These are phyloP conservation scores for Myxozyma geophila DNA, from an alignment of 805 yeast genomes.

Conservation along the genomic window DNA sequence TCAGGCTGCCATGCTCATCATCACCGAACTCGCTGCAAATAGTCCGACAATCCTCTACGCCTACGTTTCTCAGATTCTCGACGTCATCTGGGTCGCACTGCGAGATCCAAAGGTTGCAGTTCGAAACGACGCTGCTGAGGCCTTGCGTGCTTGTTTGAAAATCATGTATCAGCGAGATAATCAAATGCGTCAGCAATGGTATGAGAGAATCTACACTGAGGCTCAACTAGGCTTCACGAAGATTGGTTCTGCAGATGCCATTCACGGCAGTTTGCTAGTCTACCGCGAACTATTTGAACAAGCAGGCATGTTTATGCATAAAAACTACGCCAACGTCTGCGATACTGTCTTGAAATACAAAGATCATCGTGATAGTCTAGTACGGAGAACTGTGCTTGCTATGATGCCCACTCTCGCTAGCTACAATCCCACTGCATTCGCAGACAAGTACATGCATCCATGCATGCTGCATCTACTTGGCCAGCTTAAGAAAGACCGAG, in stretches of 20 bases:
- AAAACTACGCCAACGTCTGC: constrained; percentile 75
- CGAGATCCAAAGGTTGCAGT: constrained; percentile 76
- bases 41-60: constrained; percentile 83
- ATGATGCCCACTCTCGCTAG: constrained; percentile 82
- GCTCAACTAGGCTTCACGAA: constrained; percentile 60
- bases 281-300: constrained; percentile 75
- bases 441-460: constrained; percentile 77
- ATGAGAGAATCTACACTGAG: constrained; percentile 67
- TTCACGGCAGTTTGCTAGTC: constrained; percentile 87
- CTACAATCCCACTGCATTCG: constrained; percentile 74
- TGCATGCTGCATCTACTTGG: constrained; percentile 76
- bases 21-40: constrained; percentile 81
- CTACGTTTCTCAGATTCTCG: constrained; percentile 76
- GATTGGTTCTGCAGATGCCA: constrained; percentile 60
- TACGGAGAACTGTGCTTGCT: constrained; percentile 82
- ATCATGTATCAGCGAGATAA: constrained; percentile 81
- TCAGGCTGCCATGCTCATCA: constrained; percentile 86
- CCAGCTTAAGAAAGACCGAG: constrained; percentile 76
- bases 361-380: constrained; percentile 74
- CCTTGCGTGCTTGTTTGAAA: constrained; percentile 74
- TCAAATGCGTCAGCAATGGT: constrained; percentile 74
- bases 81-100: constrained; percentile 84
- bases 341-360: constrained; percentile 73
- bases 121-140: constrained; percentile 81
- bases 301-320: constrained; percentile 72